A percentile compares a stretch with the other conserved stretches of the same genome.
phyloP scores from a whole-genome alignment of 2,329 filamentous ascomycete genomes.

The Xylariaceae sp. region DNA sequence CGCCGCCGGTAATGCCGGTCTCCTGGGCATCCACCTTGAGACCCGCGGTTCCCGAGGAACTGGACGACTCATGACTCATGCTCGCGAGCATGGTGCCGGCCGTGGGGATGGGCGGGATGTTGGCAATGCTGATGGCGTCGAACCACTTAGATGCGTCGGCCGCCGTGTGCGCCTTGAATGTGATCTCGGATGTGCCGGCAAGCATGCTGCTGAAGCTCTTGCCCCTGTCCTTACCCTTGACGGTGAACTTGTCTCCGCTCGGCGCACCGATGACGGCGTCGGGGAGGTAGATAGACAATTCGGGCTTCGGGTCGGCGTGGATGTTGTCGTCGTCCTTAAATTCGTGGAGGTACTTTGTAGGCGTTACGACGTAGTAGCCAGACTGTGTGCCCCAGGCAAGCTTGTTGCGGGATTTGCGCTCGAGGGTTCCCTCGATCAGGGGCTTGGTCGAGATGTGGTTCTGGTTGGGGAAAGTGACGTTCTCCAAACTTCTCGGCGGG shows the following conservation, averaged over 20 bases:
- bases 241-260: slow-evolving; percentile 78
- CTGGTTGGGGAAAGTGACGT: slow-evolving; percentile 83
- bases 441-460: slow-evolving; percentile 73
- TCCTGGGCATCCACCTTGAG: slow-evolving; percentile 36
- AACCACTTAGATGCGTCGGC: slow-evolving; percentile 83
- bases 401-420: slow-evolving; percentile 87
- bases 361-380: slow-evolving; percentile 85
- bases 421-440: slow-evolving; percentile 79
- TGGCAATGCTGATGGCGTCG: slow-evolving; percentile 58
- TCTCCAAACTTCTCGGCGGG: slow-evolving; percentile 65
- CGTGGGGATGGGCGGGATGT: slow-evolving; percentile 33
- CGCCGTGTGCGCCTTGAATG: slow-evolving; percentile 81
- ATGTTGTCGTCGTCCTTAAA: slow-evolving; percentile 85
- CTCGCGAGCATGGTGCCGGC: not conserved
- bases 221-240: slow-evolving; percentile 91
- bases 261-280: slow-evolving; percentile 73
- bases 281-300: slow-evolving; percentile 85
- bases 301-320: slow-evolving; percentile 69
- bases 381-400: slow-evolving; percentile 70
- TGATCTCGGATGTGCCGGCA: slow-evolving; percentile 70
- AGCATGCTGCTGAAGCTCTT: slow-evolving; percentile 77
- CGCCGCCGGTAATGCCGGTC: slow-evolving; percentile 39
- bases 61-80: slow-evolving; percentile 21
- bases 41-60: slow-evolving; percentile 27
- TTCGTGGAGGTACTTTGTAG: slow-evolving; percentile 84